These are phyloP conservation scores for Septoria petroselini DNA, from an alignment of 2,329 filamentous ascomycete genomes.

Conservation along the genomic window DNA sequence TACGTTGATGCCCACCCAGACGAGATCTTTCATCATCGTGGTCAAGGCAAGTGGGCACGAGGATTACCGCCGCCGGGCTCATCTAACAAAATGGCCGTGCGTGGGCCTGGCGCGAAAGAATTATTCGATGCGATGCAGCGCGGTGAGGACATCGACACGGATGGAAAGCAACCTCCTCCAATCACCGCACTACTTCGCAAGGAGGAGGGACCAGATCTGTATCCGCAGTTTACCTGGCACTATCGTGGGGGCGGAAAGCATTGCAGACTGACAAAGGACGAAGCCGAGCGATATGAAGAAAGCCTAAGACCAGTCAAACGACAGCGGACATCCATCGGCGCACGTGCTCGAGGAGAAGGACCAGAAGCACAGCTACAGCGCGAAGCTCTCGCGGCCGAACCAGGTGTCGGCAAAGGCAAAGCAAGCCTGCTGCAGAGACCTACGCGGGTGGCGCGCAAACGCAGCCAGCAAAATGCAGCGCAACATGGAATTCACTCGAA, in stretches of 20 bases:
- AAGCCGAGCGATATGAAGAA: conserved; percentile 19
- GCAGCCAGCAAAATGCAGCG: conserved; percentile 10
- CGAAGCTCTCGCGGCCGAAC: conserved; percentile 23
- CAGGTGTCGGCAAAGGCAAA: conserved; percentile 10
- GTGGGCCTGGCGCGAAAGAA: conserved; percentile 28
- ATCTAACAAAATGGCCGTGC: conserved; percentile 32
- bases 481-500: conserved; percentile 16
- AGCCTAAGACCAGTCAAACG: conserved; percentile 12
- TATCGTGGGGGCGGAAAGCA: conserved; percentile 39
- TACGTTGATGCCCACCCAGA: conserved; percentile 31
- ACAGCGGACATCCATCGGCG: conserved; percentile 12
- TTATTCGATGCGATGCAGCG: conserved; percentile 17
- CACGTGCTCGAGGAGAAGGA: conserved; percentile 17
- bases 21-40: conserved; percentile 30
- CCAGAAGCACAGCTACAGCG: conserved; percentile 28
- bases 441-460: conserved; percentile 16
- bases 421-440: conserved; percentile 7
- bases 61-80: conserved; percentile 31
- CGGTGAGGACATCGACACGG: conserved; percentile 21
- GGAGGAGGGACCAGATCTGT: conserved; percentile 36
- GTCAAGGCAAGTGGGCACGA: conserved; percentile 29
- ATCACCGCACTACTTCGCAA: conserved; percentile 30
- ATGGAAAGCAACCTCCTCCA: conserved; percentile 22
- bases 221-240: conserved; percentile 32
- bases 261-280: conserved; percentile 31